These are phyloP conservation scores for Zymoseptoria passerinii DNA, from an alignment of 2,329 filamentous ascomycete genomes.

Conservation along the genomic window DNA sequence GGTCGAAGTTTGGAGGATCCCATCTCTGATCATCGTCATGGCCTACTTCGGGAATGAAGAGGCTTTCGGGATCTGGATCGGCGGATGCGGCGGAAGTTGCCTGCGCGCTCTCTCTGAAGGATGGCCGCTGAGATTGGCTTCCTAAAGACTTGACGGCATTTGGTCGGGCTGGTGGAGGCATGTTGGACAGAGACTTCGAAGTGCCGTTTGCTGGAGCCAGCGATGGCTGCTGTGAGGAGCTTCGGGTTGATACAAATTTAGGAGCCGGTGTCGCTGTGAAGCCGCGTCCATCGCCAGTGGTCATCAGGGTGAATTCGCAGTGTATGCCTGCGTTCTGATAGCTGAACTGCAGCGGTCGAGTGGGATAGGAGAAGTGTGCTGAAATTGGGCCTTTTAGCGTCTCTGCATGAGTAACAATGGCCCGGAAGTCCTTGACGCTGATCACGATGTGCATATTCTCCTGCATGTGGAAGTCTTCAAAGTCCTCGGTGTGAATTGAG, in stretches of 20 bases:
- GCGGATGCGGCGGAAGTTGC: conserved; percentile 35
- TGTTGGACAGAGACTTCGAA: conserved; percentile 24
- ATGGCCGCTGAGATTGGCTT: conserved; percentile 22
- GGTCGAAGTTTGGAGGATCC: conserved; percentile 61
- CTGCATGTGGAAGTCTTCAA: conserved; percentile 65
- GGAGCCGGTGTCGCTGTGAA: conserved; percentile 28
- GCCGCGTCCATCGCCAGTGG: conserved; percentile 55
- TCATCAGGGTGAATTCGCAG: conserved; percentile 77
- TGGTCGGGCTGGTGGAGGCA: conserved; percentile 36
- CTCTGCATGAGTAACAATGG: conserved; percentile 68
- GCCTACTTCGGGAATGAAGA: conserved; percentile 54
- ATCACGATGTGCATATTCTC: conserved; percentile 71
- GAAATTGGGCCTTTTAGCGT: conserved; percentile 58
- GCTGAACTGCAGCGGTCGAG: conserved; percentile 62
- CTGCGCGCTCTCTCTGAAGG: conserved; percentile 15
- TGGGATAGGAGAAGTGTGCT: conserved; percentile 62
- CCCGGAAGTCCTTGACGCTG: conserved; percentile 74
- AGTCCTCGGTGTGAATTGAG: conserved; percentile 66
- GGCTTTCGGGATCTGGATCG: conserved; percentile 55
- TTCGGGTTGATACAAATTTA: conserved; percentile 33
- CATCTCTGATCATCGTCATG: conserved; percentile 60
- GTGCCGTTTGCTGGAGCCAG: conserved; percentile 10
- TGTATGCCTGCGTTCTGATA: conserved; percentile 61
- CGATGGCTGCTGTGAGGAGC: conserved; percentile 21
- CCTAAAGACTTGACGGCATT: conserved; percentile 26